A percentile compares a stretch with the other conserved stretches of the same genome.
These are phyloP conservation scores for Macrolepiota fuliginosa DNA, from an alignment of 768 basidiomycete genomes.

Conservation along the genomic window DNA sequence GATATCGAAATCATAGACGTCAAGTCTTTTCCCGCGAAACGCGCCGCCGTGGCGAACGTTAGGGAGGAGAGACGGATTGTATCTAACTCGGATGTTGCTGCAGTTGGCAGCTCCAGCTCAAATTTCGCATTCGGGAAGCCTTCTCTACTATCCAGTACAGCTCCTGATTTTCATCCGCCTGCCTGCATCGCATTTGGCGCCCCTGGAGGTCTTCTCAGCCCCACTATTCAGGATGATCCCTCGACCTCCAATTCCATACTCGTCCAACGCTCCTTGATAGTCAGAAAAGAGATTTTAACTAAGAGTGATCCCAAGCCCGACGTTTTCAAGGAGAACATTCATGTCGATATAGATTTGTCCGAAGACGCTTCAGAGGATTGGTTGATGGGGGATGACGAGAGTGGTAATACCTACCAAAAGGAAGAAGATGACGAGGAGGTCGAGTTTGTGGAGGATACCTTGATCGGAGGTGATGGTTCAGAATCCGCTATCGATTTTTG, in stretches of 20 bases:
- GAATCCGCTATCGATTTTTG: constrained; percentile 15
- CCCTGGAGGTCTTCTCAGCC: neutral
- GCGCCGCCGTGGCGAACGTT: neutral
- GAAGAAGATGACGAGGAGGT: constrained; percentile 25
- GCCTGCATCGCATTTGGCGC: neutral
- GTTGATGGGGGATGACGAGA: constrained; percentile 64
- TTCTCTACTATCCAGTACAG: constrained; percentile 10
- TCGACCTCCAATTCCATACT: neutral
- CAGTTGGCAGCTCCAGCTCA: neutral
- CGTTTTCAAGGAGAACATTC: neutral
- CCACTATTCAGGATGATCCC: neutral
- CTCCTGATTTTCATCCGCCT: neutral
- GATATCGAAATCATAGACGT: constrained; percentile 12
- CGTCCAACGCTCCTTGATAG: neutral
- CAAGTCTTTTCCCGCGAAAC: neutral
- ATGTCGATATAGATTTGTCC: constrained; percentile 27
- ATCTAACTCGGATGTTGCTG: neutral
- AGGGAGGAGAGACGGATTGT: neutral
- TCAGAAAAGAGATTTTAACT: neutral
- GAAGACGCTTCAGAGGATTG: constrained; percentile 51
- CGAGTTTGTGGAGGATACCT: constrained; percentile 7
- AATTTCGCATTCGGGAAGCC: constrained; percentile 18
- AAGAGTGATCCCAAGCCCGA: neutral
- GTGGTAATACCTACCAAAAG: constrained; percentile 14
- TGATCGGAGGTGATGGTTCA: neutral